A percentile compares a stretch with the other conserved stretches of the same genome.
Conservation (phyloP, 2,329 filamentous ascomycete genomes). For the Pseudogymnoascus pannorum region DNA sequence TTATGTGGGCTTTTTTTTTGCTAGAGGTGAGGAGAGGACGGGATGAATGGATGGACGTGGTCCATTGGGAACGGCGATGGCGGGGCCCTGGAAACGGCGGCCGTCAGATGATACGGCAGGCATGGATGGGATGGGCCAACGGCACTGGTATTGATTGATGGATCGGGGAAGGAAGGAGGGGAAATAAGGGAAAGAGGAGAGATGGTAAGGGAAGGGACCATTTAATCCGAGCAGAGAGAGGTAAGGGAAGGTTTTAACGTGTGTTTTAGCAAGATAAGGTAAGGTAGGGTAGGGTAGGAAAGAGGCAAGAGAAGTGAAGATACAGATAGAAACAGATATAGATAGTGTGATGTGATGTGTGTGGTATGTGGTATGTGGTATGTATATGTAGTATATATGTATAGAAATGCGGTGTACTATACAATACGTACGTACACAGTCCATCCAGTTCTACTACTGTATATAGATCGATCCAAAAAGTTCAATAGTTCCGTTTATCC, state of each 20-base stretch:
- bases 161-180: background rate
- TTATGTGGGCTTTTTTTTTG: background rate
- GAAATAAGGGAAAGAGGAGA: background rate
- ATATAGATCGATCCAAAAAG: no score
- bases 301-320: no score
- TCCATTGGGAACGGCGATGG: background rate
- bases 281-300: no score
- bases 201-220: background rate
- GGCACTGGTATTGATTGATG: background rate
- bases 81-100: conserved; percentile 1
- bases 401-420: background rate
- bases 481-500: conserved; percentile 2
- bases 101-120: conserved; percentile 1
- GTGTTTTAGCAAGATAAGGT: background rate
- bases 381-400: background rate
- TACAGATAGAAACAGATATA: no score
- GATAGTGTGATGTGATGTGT: no score
- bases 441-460: no score
- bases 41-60: background rate
- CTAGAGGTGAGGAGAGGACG: conserved; percentile 4
- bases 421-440: background rate
- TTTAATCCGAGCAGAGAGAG: background rate
- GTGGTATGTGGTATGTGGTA: no score
- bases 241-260: background rate
- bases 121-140: background rate